Base-by-base conservation (phyloP, 2,329 filamentous ascomycete genomes). In the Neofusicoccum parvum region DNA sequence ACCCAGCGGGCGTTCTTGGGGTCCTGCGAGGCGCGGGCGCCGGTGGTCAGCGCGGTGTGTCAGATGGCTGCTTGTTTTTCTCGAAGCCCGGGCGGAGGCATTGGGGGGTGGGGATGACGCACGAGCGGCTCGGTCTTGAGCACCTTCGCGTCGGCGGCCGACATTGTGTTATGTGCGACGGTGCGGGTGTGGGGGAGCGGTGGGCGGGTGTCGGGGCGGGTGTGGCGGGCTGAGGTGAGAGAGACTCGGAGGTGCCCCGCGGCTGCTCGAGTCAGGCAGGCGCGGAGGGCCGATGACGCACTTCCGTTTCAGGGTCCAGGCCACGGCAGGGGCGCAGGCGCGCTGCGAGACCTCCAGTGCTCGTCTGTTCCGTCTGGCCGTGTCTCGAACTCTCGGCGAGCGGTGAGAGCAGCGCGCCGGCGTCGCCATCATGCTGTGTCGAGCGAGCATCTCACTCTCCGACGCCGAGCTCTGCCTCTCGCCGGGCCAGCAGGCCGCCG, bases 1-100 rank as follows among this genome's bases (percentile, higher is more conserved):
- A 74, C 74, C 79, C 79, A 80, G 69, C 75, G 75, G 5, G 79
- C 78, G 17, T 80, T 76, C 66, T 74, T 73, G 65, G 75, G 70
- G 59, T 77, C 71, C 76, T 78, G 64, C 59, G 34, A 65, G 49
- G 37, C 4, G 23, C 23, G 23, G 23, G 23, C 23, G 23, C 23
- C 23, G 54, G 54, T 7, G 20, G 39, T 15, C 43, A 65, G 60
- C 34, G 53, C 66, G 17, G 27, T n/a, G 37, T 20, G 36, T 50
- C 51, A 20, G 39, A 17, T 6, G 1, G 62, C 5, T 58, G 45
- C 32, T 49, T 49, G 23, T n/a, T 45, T 45, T 41, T n/a, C 59
- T 51, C 23, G 46, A 34, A 39, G 17, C 27, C 49, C 17, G 41
- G 48, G 23, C 20, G 11, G 48, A 54, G 39, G 50, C 43, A 27